These are phyloP conservation scores for Polytolypa hystricis DNA, from an alignment of 2,329 filamentous ascomycete species.

Conservation along the genomic window DNA sequence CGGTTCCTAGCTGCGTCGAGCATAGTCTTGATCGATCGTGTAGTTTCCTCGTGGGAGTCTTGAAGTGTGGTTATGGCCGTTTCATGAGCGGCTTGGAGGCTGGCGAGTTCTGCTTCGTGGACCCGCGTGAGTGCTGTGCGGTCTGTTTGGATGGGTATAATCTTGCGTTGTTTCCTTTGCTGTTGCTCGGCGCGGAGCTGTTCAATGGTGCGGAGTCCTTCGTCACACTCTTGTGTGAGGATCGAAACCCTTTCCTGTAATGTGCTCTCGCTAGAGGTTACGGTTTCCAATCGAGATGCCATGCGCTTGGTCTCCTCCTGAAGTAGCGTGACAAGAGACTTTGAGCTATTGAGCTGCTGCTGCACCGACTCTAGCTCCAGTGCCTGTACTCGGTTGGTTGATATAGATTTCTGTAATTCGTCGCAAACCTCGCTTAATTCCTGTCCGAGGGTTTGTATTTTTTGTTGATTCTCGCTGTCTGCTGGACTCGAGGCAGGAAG, in stretches of 20 bases:
- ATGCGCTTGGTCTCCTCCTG: conserved; percentile 31
- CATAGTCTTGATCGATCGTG: conserved; percentile 24
- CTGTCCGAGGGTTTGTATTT: conserved; percentile 11
- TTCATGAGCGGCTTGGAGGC: conserved; percentile 26
- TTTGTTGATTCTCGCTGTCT: neutral
- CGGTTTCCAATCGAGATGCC: conserved; percentile 23
- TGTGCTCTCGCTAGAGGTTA: conserved; percentile 22
- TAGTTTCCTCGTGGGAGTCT: conserved; percentile 27
- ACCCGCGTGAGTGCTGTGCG: conserved; percentile 19
- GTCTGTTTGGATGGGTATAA: too few relatives aligned
- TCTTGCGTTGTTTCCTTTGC: too few relatives aligned
- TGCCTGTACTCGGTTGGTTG: conserved; percentile 22
- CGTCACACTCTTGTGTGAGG: conserved; percentile 22
- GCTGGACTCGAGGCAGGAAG: neutral
- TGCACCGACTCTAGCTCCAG: conserved; percentile 24
- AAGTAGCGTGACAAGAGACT: conserved; percentile 26
- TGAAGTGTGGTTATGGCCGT: conserved; percentile 27
- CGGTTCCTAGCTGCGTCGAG: conserved; percentile 25
- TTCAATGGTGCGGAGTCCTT: conserved; percentile 21
- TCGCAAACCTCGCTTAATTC: conserved; percentile 21
- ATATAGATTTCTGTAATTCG: conserved; percentile 20
- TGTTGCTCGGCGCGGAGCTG: conserved; percentile 21
- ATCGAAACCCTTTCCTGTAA: conserved; percentile 21
- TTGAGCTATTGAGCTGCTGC: conserved; percentile 27
- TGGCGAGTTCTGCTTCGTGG: conserved; percentile 26